Conservation (phyloP, 768 basidiomycete species). For the Lactarius evosmus region DNA sequence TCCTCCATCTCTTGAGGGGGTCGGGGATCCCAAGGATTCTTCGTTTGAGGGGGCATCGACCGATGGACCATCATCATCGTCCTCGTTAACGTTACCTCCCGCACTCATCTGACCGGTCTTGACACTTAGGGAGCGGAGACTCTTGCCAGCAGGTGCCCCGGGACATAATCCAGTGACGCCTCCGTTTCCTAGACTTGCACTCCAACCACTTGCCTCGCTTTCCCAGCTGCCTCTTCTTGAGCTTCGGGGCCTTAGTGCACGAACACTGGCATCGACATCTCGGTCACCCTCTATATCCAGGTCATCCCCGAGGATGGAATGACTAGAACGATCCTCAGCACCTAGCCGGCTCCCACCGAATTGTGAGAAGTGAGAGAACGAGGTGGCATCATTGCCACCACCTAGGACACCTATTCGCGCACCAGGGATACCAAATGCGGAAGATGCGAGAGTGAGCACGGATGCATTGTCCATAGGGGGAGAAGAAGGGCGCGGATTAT, state of each 20-base stretch:
- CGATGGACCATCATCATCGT: constrained; percentile 21
- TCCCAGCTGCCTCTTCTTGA: constrained; percentile 90
- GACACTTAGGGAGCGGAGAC: constrained; percentile 22
- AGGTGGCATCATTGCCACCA: constrained; percentile 43
- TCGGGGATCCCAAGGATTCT: background rate
- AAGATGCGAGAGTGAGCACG: constrained; percentile 88
- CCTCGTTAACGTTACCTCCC: constrained; percentile 40
- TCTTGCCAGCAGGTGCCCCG: constrained; percentile 18
- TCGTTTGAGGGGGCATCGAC: constrained; percentile 13
- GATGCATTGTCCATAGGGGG: constrained; percentile 92
- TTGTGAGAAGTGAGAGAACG: constrained; percentile 65
- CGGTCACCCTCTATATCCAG: constrained; percentile 38
- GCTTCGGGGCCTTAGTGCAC: constrained; percentile 84
- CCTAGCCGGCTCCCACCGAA: constrained; percentile 35
- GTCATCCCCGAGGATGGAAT: constrained; percentile 54
- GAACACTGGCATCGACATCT: constrained; percentile 83
- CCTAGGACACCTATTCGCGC: constrained; percentile 43
- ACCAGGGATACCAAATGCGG: constrained; percentile 76
- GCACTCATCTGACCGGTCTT: constrained; percentile 38
- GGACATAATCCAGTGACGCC: constrained; percentile 38
- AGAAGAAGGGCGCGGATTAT: constrained; percentile 91
- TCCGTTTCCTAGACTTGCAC: constrained; percentile 57
- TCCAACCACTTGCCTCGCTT: constrained; percentile 86
- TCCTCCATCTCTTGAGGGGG: constrained; percentile 6
- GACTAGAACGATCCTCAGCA: constrained; percentile 58